A percentile compares a stretch with the other conserved stretches of the same genome.
These are phyloP conservation scores for Prunus campanulata DNA, from an alignment of 306 rosid genomes.

Conservation along the genomic window DNA sequence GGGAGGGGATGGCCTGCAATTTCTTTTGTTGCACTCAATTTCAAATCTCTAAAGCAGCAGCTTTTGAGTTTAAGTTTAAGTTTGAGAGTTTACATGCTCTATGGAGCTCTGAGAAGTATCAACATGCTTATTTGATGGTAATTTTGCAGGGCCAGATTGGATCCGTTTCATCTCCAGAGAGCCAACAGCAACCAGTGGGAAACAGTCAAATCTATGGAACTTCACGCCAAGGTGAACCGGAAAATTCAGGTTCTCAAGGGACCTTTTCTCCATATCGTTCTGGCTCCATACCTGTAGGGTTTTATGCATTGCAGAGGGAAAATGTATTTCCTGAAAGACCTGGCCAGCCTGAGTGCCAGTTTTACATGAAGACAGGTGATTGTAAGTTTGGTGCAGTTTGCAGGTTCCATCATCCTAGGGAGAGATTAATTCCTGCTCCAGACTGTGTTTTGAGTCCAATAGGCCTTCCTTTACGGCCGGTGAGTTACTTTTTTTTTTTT, in stretches of 20 bases:
- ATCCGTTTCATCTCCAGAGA: conserved; percentile 68
- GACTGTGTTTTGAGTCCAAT: conserved; percentile 89
- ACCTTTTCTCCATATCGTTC: conserved; percentile 62
- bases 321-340: conserved; percentile 97
- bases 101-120: conserved; percentile 11
- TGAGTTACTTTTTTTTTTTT: conserved; percentile 41
- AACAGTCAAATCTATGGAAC: conserved; percentile 68
- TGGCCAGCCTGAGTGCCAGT: conserved; percentile 96
- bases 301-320: conserved; percentile 81
- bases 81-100: conserved; percentile 2
- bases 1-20: background rate
- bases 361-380: conserved; percentile 98
- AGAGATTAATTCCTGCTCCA: conserved; percentile 85
- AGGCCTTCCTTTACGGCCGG: conserved; percentile 94
- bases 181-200: conserved; percentile 67
- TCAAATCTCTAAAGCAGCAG: background rate
- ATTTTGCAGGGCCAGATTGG: conserved; percentile 86
- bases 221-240: conserved; percentile 56
- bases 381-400: conserved; percentile 97
- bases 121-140: conserved; percentile 28
- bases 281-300: conserved; percentile 68
- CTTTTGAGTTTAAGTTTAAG: background rate
- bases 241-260: conserved; percentile 66
- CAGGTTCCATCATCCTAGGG: conserved; percentile 93
- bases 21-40: background rate